A percentile compares a stretch with the other conserved stretches of the same genome.
phyloP scores from a whole-genome alignment of 2,329 filamentous ascomycete genomes.

The Thielaviopsis populi region DNA sequence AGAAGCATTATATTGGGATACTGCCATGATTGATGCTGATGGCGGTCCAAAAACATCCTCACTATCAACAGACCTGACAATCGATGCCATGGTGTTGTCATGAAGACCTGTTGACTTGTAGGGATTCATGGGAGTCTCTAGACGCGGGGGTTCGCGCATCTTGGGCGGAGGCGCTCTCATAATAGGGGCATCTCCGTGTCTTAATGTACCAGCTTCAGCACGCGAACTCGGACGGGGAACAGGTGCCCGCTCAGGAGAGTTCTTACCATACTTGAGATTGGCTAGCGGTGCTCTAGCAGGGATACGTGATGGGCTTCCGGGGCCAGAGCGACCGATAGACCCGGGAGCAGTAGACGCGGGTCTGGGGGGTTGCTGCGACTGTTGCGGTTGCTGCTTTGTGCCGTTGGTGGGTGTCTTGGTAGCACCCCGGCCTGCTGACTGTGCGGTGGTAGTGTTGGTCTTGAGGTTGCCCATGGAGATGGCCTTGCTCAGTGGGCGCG shows the following conservation, averaged over 20 bases:
- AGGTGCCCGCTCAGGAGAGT: conserved; percentile 61
- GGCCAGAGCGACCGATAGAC: conserved; percentile 7
- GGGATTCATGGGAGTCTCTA: conserved; percentile 35
- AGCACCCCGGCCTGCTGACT: conserved; percentile 26
- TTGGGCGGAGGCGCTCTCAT: conserved; percentile 66
- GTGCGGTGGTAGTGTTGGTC: conserved; percentile 5
- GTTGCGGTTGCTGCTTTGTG: conserved; percentile 24
- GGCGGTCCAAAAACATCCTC: conserved; percentile 53
- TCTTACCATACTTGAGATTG: conserved; percentile 54
- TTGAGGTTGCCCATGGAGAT: conserved; percentile 18
- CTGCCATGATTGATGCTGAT: background rate
- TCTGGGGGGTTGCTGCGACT: conserved; percentile 20
- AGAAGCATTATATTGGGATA: conserved; percentile 23
- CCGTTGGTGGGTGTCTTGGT: conserved; percentile 39
- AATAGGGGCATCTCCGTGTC: conserved; percentile 39
- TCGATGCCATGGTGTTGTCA: conserved; percentile 24
- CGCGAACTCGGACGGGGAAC: conserved; percentile 25
- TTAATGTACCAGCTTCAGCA: conserved; percentile 28
- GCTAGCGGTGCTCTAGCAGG: conserved; percentile 55
- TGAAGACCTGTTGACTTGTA: conserved; percentile 31
- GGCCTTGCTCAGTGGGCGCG: conserved; percentile 21
- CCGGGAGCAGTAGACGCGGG: conserved; percentile 20
- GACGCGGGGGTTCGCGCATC: conserved; percentile 59
- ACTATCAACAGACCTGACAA: conserved; percentile 47
- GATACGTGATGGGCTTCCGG: conserved; percentile 49